Base-by-base conservation (phyloP, 352 stramenopile genomes). In the Globisporangium recalcitrans region DNA sequence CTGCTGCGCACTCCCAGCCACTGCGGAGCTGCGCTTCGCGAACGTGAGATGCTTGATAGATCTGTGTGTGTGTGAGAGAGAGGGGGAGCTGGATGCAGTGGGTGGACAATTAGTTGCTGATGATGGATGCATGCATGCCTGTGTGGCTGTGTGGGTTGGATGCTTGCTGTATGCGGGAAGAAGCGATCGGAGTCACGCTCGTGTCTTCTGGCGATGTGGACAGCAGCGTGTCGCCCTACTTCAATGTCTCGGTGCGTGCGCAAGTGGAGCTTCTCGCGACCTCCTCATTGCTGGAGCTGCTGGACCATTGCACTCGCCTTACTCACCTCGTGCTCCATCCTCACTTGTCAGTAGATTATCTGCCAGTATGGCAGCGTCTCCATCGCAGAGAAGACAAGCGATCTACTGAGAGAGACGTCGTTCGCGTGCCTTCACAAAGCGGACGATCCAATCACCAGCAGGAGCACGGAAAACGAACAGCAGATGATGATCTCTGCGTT, bases 331-430 rank as follows among this genome's bases (percentile, higher is more conserved):
- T 14, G 13, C 19, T 29, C 34, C 13, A 16, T 55, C 46, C 29
- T 24, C 52, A 13, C 21, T 16, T 51, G 2, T 11, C 6, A 22
- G 5, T 53, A 78, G 72, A 65, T 76, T 38, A 52, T 47, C 7
- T 74, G 69, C 24, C 31, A 46, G 6, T 63, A 69, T 29, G 69
- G 69, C 34, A 70, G 63, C 21, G 32, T 78, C 53, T 55, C 40
- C 10, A 38, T 76, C 29, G 47, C 63, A 16, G 48, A 21, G 14
- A 62, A 56, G 6, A 26, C 59, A 38, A 34, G 54, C 11, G n/a
- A 51, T 8, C 21, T n/a, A n/a, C 52, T 78, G 13, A 34, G 44
- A 13, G 65, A 72, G 22, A 75, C 66, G 14, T 58, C 63, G 6
- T 70, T 74, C 27, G 38, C 58, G 44, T 73, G 65, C 16, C 13